A percentile compares a stretch with the other conserved stretches of the same genome.
These are phyloP conservation scores for Acanthamoeba triangularis DNA, from an alignment of 208 protist species.

Conservation along the genomic window DNA sequence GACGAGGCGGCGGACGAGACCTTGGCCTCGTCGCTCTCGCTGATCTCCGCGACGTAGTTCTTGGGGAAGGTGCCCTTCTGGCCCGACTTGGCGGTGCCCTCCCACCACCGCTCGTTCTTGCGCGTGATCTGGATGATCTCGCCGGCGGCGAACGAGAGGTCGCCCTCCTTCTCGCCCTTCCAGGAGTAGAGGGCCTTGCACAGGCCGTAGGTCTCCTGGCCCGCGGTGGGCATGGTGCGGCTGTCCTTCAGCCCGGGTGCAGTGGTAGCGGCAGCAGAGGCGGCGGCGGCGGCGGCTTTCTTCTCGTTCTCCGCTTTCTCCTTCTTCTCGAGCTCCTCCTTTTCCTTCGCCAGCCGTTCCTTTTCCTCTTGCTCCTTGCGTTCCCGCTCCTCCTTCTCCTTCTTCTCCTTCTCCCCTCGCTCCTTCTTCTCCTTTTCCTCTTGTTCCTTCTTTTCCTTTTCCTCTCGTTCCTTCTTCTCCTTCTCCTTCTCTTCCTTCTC, in stretches of 20 bases:
- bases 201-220: not conserved
- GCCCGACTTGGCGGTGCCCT: conserved; percentile 89
- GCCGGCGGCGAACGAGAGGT: conserved; percentile 93
- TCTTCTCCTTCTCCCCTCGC: not conserved
- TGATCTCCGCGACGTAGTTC: conserved; percentile 59
- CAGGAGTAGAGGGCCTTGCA: conserved; percentile 91
- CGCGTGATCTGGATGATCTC: conserved; percentile 93
- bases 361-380: not conserved
- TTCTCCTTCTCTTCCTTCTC: not conserved
- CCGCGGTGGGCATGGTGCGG: not conserved
- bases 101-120: conserved; percentile 94
- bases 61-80: conserved; percentile 65
- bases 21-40: conserved; percentile 23
- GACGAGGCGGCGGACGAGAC: not conserved
- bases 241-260: not conserved
- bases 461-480: not conserved
- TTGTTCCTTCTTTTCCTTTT: not conserved
- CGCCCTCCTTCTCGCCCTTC: conserved; percentile 87
- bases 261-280: not conserved
- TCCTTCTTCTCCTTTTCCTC: not conserved
- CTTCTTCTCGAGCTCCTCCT: not conserved
- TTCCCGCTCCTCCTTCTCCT: conserved; percentile 2
- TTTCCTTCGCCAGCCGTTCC: not conserved
- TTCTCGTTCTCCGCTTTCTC: not conserved
- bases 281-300: not conserved